These are phyloP conservation scores for Meyerozyma elateridarum DNA, from an alignment of 1,139 yeast species.

Conservation along the genomic window DNA sequence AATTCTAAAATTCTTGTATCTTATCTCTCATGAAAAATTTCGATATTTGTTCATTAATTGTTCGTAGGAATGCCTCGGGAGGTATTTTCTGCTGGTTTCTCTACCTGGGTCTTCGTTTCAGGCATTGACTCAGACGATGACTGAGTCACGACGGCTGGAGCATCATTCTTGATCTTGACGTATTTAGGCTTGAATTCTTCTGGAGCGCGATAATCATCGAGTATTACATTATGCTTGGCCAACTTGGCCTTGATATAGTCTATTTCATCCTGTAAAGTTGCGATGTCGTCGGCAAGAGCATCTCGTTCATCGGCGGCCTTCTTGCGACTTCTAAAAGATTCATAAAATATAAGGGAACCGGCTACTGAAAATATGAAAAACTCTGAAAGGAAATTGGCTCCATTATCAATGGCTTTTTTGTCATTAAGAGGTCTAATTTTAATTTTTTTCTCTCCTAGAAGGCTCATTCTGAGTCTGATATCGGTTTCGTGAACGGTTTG, in stretches of 20 bases:
- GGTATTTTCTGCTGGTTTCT: no score
- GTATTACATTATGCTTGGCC: constrained; percentile 31
- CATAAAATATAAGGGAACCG: constrained; percentile 72
- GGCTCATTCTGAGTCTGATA: constrained; percentile 53
- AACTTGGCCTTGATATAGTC: constrained; percentile 52
- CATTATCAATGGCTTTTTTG: constrained; percentile 76
- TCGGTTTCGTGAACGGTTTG: constrained; percentile 71
- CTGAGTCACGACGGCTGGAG: no score
- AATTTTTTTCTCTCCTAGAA: constrained; percentile 55
- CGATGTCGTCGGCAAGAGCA: constrained; percentile 63
- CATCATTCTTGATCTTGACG: constrained; percentile 21
- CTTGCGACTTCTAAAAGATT: constrained; percentile 62
- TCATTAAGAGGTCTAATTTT: constrained; percentile 79
- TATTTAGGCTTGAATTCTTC: constrained; percentile 42
- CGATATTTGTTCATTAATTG: no score
- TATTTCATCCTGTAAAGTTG: constrained; percentile 65
- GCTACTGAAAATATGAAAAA: constrained; percentile 75
- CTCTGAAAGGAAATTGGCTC: constrained; percentile 78
- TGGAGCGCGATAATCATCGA: constrained; percentile 47
- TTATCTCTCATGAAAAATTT: no score
- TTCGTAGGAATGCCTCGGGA: no score
- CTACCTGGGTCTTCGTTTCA: no score
- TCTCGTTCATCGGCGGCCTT: constrained; percentile 62
- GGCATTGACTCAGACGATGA: no score
- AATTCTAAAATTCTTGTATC: no score